Base-by-base conservation (phyloP, 495 filamentous ascomycete species). In the Hyphodiscus hymeniophilus region DNA sequence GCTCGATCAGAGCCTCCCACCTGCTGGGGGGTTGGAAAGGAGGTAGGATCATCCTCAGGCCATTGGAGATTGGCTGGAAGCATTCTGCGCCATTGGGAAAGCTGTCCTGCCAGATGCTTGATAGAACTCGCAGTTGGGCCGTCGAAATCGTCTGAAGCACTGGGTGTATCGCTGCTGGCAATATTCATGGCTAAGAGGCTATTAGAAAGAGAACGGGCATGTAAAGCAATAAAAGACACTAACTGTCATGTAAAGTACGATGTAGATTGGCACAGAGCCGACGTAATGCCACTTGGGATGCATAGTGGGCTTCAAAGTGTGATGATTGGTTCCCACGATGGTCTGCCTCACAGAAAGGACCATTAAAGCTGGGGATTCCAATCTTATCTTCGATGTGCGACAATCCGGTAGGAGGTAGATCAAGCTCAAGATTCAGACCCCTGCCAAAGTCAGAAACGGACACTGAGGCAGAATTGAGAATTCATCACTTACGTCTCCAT, bases 271-370 rank as follows among this genome's bases (percentile, higher is more conserved):
- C 65, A 12, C 71, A 66, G 2, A 79, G 57, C 3, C 70, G 63
- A n/a, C 75, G 65, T 24, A 81, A 64, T 4, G 75, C 74, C 45
- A 80, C 72, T 50, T 79, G 75, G 0, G 77, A 76, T 3, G 73
- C 67, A 55, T 77, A 78, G 40, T 78, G 69, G 46, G 75, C 71
- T 43, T 74, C 70, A 43, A 73, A 75, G 45, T 76, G 73, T 6
- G 64, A 67, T 18, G 67, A 60, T 42, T 74, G 68, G 46, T 70
- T 69, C n/a, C 65, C 69, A 8, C 66, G 50, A 45, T 73, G 64
- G 50, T 74, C 69, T 12, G 69, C 69, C 23, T 73, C 62, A 20
- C 57, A 68, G 45, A 64, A 73, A 1, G 63, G 61, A 1, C 31
- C 26, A 48, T 65, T 69, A 50, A 77, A 77, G 46, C 64, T 68